Base-by-base conservation (phyloP, 179 eudicot species). In the Dionaea muscipula region DNA sequence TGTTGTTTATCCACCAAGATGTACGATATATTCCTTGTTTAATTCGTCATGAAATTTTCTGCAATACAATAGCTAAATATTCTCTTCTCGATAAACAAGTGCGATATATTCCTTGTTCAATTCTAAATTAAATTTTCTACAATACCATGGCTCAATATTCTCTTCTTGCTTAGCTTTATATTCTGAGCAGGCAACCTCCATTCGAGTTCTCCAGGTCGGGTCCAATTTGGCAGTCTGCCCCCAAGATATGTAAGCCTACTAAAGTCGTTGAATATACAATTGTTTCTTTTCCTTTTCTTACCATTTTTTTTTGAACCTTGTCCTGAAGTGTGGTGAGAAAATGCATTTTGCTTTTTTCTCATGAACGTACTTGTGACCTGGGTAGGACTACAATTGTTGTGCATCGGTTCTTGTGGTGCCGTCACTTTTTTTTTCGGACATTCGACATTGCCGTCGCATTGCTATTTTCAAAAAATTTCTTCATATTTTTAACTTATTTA, bases 1-100 rank as follows among this genome's bases (percentile, higher is more conserved):
- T 66, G 73, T 80, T 36, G 78, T 90, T 43, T 79, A 49, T 64
- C 97, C 95, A 70, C 95, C 97, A 22, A 76, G 70, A 90, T 78
- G 97, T 86, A 71, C 69, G 94, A 61, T 50, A 61, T 33, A 6
- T 56, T 33, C 26, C 60, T 60, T 38, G 16, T 28, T 17, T 25
- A 41, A 14, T 45, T 38, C 3, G 66, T 54, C 35, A 52, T 24
- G n/a, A 47, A 52, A 59, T 26, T 63, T 51, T 17, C 22, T 7
- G 18, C 14, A 56, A 31, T 7, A 60, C 18, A 62, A 59, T 23
- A 70, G 26, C 54, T 11, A 56, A 15, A 37, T 66, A 2, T 58
- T 44, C 45, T 60, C 56, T 50, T 68, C 16, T 63, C 45, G 56
- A n/a, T n/a, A n/a, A n/a, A n/a, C n/a, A n/a, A n/a, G 97, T 86